Evolutionary conservation across 805 yeast species (phyloP), one percentile per base, ranked within the genome.

Genomic region (Candida stauntonica): DNA sequence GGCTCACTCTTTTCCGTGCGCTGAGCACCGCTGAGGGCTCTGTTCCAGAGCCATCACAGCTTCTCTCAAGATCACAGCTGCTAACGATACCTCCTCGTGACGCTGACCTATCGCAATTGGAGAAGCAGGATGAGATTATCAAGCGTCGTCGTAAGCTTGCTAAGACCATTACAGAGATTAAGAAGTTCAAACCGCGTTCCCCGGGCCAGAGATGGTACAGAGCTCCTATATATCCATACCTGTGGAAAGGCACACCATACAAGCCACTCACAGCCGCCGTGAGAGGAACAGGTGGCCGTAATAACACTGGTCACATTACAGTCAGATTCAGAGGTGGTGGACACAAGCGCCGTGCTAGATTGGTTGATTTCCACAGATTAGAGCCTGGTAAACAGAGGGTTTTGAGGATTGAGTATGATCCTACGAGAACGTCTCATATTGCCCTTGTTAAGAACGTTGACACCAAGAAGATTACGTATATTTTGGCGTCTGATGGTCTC

Each of bases 261-360:
- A 71, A 72, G 57, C 78, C 79, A 31, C 71, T 93, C 56, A 91
- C 99, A 0, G 73, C 72, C 24, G 75, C 88, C 14, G 77, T 75
- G 55, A 75, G 79, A 55, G 74, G 77, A 39, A 77, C 79, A 33
- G 83, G 95, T 38, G 99, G 99, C 48, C 81, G 99, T 67, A 89
- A 91, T 62, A 71, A 83, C 62, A 69, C 83, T 4, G 99, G 99
- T 50, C 74, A 76, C 50, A 86, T 93, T 54, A 87, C 96, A 5
- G 83, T 86, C 33, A 78, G 99, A 59, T 96, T 93, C 62, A 79
- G 94, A 62, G 99, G 98, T 60, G 99, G 99, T 54, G 98, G 98
- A 26, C 93, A 85, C 61, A 86, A 85, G 62, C 81, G 91, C 56
- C 78, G 99, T 63, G 72, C 86, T 28, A 77, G 99, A 54, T 61